Conservation (phyloP, 2,329 filamentous ascomycete genomes). For the Coniochaeta hoffmannii region DNA sequence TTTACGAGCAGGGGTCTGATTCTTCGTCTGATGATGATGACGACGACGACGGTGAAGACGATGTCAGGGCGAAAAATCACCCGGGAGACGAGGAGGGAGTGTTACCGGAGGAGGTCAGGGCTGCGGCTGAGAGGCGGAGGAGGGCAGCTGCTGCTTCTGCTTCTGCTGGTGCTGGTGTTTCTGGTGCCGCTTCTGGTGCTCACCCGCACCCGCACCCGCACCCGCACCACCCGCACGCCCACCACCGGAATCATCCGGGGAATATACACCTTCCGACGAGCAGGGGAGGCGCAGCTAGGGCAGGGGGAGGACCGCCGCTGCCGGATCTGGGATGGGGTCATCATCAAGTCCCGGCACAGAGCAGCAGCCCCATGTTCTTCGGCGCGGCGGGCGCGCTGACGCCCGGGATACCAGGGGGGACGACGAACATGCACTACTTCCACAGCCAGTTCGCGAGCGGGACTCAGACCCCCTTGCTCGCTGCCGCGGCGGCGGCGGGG, state of each 20-base stretch:
- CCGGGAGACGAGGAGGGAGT: constrained; percentile 25
- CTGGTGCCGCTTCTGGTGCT: too few relatives aligned
- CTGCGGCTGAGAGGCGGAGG: constrained; percentile 12
- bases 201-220: too few relatives aligned
- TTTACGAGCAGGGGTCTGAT: constrained; percentile 64
- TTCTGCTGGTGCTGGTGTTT: too few relatives aligned
- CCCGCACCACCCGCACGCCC: too few relatives aligned
- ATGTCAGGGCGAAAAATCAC: constrained; percentile 28
- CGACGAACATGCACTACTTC: constrained; percentile 75
- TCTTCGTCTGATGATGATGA: constrained; percentile 48
- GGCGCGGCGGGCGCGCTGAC: constrained; percentile 48
- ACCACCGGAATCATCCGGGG: constrained; percentile 22
- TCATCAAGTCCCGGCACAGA: not conserved
- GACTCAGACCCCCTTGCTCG: constrained; percentile 23
- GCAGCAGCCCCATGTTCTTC: constrained; percentile 43
- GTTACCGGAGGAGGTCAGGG: constrained; percentile 25
- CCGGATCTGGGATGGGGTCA: constrained; percentile 41
- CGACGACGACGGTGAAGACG: constrained; percentile 43
- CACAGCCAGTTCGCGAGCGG: constrained; percentile 59
- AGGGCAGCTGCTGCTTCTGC: constrained; percentile 13
- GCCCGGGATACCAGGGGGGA: constrained; percentile 61
- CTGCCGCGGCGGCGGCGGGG: constrained; percentile 30
- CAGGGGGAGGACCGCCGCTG: constrained; percentile 19
- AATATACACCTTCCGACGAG: constrained; percentile 27
- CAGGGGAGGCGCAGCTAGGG: too few relatives aligned